Evolutionary conservation across 2,329 filamentous ascomycete genomes (phyloP), one percentile per base, ranked within the genome.

Genomic region (Curvularia eragrostidis): DNA sequence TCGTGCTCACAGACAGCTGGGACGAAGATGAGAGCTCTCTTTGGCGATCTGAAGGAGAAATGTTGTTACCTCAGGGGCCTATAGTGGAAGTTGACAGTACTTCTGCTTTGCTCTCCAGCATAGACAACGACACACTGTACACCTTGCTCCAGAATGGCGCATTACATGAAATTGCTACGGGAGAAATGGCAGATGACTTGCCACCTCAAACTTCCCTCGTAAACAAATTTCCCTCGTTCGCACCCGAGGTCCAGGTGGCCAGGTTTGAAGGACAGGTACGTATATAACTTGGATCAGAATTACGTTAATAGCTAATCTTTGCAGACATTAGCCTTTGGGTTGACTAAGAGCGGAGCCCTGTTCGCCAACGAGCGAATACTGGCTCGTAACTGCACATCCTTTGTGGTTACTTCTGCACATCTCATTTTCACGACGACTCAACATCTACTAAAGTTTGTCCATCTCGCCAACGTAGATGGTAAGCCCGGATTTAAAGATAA

Each of bases 371-470:
- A 88, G 3, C 86, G 84, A 15, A 81, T 90, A 5, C 80, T 97
- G 43, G 86, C 89, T 13, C 92, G 91, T 75, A 96, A 95, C 67
- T 97, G 93, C 76, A 98, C 94, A 0, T 99, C 95, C 0, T 98
- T 97, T 68, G 75, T 93, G 5, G 79, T 93, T 24, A 97, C 94
- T 0, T 82, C 88, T 0, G 86, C 87, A 19, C 94, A 98, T 79
- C 82, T 99, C 13, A 87, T 98, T 56, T 93, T 94, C 71, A 99
- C 95, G 0, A 99, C 95, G 0, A 93, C 89, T 58, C 93, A 93
- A 63, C 93, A 98, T 74, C 82, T 97, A 3, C 83, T 99, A 62
- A 99, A 99, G 76, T 97, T 97, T 76, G 89, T 97, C 13, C 94
- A 99, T 75, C 79, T 98, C 48, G 83, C 86, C 3, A 65, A 64